These are phyloP conservation scores for Mucor circinelloides DNA, from an alignment of 371 early-diverging fungal species.

Conservation along the genomic window DNA sequence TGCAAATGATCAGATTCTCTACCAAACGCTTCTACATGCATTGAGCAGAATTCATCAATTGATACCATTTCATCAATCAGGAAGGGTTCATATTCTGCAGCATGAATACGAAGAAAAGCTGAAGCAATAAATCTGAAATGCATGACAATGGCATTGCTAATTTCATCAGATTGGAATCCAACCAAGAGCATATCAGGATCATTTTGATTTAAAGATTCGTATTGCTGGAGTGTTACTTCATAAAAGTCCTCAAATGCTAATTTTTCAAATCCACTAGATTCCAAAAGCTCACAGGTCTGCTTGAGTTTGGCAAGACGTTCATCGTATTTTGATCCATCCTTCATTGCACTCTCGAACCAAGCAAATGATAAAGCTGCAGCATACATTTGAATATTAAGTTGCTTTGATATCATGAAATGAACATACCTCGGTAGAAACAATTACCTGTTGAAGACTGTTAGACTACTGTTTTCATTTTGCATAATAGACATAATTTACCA, in stretches of 20 bases:
- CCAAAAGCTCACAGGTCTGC: constrained; percentile 49
- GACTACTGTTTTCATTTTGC: not conserved
- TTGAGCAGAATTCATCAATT: constrained; percentile 67
- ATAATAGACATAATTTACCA: constrained; percentile 44
- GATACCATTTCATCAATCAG: constrained; percentile 59
- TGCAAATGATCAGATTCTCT: constrained; percentile 74
- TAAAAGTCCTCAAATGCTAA: constrained; percentile 70
- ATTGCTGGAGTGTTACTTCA: constrained; percentile 54
- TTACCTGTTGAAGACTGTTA: constrained; percentile 48
- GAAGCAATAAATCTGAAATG: constrained; percentile 68
- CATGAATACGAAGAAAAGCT: constrained; percentile 65
- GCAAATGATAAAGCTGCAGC: constrained; percentile 64
- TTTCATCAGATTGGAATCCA: constrained; percentile 63
- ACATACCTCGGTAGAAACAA: constrained; percentile 72
- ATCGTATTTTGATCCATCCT: constrained; percentile 28
- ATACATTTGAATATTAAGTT: not conserved
- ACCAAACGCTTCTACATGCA: constrained; percentile 74
- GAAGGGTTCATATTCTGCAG: constrained; percentile 71
- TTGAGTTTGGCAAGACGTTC: constrained; percentile 44
- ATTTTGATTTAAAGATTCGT: constrained; percentile 33
- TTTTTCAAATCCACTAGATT: constrained; percentile 56
- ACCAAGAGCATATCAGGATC: constrained; percentile 53
- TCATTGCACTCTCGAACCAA: constrained; percentile 65
- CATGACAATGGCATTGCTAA: constrained; percentile 71
- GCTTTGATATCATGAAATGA: not conserved